Percentiles rank a stretch among this genome's conserved stretches.
Evolutionary conservation across 140 eudicot genomes (phyloP).

Genomic region (Bidens hawaiensis): DNA sequence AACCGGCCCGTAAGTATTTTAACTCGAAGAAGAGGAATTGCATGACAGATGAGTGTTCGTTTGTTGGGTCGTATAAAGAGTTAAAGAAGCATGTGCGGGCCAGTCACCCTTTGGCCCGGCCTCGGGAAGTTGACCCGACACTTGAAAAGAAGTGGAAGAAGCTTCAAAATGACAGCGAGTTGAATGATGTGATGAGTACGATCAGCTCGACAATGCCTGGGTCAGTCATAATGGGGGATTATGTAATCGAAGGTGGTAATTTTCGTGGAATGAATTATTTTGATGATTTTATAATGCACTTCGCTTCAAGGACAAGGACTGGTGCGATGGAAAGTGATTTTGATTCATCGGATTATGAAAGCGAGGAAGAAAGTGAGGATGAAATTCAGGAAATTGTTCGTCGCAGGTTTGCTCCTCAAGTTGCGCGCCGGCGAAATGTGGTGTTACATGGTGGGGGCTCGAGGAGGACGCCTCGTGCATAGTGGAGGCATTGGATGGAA

Average conservation of each 20-base stretch:
- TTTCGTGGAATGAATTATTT: conserved; percentile 9
- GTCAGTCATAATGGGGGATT: conserved; percentile 45
- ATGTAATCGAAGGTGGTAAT: conserved; percentile 38
- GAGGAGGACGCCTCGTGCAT: conserved; percentile 24
- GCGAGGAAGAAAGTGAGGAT: neutral
- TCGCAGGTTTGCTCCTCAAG: conserved; percentile 16
- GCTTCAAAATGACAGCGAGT: conserved; percentile 42
- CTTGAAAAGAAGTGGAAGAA: conserved; percentile 51
- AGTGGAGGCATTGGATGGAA: neutral
- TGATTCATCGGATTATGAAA: neutral
- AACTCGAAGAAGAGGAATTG: conserved; percentile 54
- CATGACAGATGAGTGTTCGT: conserved; percentile 54
- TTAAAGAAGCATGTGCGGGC: conserved; percentile 47
- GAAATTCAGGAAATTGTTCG: conserved; percentile 2
- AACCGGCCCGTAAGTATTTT: conserved; percentile 51
- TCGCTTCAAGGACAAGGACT: conserved; percentile 4
- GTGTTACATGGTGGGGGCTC: conserved; percentile 16
- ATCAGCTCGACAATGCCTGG: conserved; percentile 59
- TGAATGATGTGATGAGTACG: conserved; percentile 50
- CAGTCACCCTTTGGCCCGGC: conserved; percentile 46
- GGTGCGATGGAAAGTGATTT: conserved; percentile 10
- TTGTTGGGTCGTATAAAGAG: conserved; percentile 47
- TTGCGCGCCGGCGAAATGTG: conserved; percentile 17
- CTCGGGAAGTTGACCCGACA: conserved; percentile 54
- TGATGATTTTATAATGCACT: conserved; percentile 2